Evolutionary conservation across 1,139 yeast species (phyloP), one percentile per base, ranked within the genome.

Genomic region (Magnusiomyces ingens): DNA sequence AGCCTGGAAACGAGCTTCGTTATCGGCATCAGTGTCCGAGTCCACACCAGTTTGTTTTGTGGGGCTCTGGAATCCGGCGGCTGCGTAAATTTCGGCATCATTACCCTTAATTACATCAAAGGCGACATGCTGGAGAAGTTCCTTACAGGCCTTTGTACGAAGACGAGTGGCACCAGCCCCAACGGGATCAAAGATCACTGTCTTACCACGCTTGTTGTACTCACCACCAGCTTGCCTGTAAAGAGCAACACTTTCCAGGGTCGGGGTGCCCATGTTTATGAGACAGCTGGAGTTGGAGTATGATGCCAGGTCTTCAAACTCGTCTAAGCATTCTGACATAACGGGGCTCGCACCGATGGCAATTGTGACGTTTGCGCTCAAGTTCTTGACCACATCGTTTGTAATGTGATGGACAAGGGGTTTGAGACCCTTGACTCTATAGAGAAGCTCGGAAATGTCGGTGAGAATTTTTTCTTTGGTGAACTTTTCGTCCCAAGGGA

Each of bases 361-460:
- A 53, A 91, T 71, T 0, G 94, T 82, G n/a, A 88, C 86, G 63
- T 91, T 90, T 35, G 98, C 97, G 58, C 90, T 84, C 64, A 88
- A 82, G 64, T 88, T 85, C 65, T 88, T 87, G 43, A 86, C 96
- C n/a, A 91, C 97, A 54, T 79, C 79, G 64, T 91, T 91, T 41
- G 97, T 90, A 58, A 91, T 84, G 62, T 90, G 96, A 64, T 91
- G 97, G 4, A 88, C 82, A 62, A 91, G 69, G 0, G 96, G 95
- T 55, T 45, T 55, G 49, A 5, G 54, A 35, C 15, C 59, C 45
- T 17, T 65, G 48, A 53, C 59, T 22, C 38, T 42, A 1, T 58
- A 50, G 6, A 61, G 60, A n/a, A 66, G 51, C 52, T 54, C 29
- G 50, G 51, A 26, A 32, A 50, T n/a, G 48, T 13, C 13, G 46